phyloP scores from a whole-genome alignment of 2,329 filamentous ascomycete species.

The Apiospora rasikravindrae region DNA sequence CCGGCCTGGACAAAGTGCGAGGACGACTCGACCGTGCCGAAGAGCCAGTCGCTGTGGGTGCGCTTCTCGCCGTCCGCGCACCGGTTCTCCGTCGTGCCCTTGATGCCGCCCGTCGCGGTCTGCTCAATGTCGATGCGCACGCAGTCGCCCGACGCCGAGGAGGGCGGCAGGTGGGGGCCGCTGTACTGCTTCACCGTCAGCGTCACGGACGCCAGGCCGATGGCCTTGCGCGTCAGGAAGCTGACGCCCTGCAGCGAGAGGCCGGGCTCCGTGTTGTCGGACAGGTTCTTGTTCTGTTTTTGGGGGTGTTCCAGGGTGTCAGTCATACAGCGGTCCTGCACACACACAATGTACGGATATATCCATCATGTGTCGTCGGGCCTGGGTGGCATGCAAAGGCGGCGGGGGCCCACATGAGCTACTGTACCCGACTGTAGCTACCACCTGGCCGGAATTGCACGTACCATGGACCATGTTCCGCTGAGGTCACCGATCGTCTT shows the following conservation, averaged over 20 bases:
- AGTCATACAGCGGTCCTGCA: not conserved
- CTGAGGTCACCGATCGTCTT: conserved; percentile 71
- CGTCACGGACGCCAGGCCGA: conserved; percentile 71
- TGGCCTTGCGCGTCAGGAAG: conserved; percentile 75
- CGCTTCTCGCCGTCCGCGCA: conserved; percentile 58
- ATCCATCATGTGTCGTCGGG: no score
- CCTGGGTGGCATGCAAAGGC: not conserved
- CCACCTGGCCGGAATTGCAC: conserved; percentile 31
- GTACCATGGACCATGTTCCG: conserved; percentile 73
- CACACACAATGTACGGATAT: no score
- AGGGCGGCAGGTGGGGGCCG: conserved; percentile 48
- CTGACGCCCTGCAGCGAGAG: conserved; percentile 75
- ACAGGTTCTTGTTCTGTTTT: conserved; percentile 74
- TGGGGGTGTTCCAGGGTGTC: not conserved
- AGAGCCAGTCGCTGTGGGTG: conserved; percentile 78
- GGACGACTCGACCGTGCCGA: conserved; percentile 71
- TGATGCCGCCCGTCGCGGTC: conserved; percentile 71
- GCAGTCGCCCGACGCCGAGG: conserved; percentile 45
- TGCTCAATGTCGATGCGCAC: conserved; percentile 76
- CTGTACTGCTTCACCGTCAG: conserved; percentile 64
- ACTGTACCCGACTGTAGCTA: conserved; percentile 18
- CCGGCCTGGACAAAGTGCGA: conserved; percentile 55
- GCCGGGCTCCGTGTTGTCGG: conserved; percentile 70
- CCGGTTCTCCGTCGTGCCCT: conserved; percentile 64
- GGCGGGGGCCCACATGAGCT: not conserved